Base-by-base conservation (phyloP, 768 basidiomycete genomes). In the Amanita rubescens region DNA sequence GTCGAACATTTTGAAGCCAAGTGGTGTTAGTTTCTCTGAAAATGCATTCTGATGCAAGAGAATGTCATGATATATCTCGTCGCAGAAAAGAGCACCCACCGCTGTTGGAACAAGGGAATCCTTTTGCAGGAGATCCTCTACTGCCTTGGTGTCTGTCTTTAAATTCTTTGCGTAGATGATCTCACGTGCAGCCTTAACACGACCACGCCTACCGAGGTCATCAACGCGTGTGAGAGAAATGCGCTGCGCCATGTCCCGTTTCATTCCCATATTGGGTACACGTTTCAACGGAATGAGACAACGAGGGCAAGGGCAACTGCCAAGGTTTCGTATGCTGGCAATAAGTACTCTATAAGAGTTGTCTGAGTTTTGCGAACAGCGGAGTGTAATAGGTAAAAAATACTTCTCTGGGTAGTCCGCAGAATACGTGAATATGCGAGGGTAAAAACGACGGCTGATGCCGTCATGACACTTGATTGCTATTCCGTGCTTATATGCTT, bases 1-100 rank as follows among this genome's bases (percentile, higher is more conserved):
- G 3, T 12, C 15, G 42, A 62, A 68, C 2, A 69, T 45, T 24
- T 71, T 53, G 42, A 70, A 61, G 3, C 55, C 62, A 3, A 56
- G 37, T 12, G 17, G 3, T 5, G 38, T 14, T 1, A 71, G 51
- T 0, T 49, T 52, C 8, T 59, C 33, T 0, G 66, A 64, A 51
- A 75, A 75, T 0, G 70, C 65, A 57, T 71, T 75, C 72, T 75
- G 54, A 32, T 38, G 17, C 12, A 38, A 49, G n/a, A 22, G 41
- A 9, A 11, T 34, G 34, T n/a, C 32, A 46, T 8, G 8, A 19
- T 33, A 12, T 20, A 10, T 22, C 17, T 27, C 14, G 24, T 12
- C n/a, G 27, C 17, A 15, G 54, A 10, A 51, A 41, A 35, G 0
- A 6, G n/a, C 15, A 33, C 63, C 53, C 25, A 71, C 71, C 17